Conservation (phyloP, 345 rosid species). For the Salix purpurea region DNA sequence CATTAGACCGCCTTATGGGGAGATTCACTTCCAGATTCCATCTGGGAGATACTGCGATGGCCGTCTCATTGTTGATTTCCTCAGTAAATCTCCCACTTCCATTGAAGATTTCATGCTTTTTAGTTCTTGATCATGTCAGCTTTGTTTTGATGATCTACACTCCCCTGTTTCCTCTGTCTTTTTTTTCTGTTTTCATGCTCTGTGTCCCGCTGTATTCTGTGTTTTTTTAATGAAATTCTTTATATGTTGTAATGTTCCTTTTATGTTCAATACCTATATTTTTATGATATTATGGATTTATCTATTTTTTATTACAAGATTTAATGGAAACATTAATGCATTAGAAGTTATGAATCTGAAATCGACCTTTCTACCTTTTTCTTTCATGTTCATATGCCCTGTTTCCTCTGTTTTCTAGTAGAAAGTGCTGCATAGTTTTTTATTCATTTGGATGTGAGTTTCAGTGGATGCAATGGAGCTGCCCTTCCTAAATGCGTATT, state of each 20-base stretch:
- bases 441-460: not conserved
- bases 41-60: conserved; percentile 89
- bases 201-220: not conserved
- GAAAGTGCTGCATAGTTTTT: not conserved
- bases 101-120: not conserved
- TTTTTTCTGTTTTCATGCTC: not conserved
- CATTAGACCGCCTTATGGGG: conserved; percentile 63
- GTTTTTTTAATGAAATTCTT: not conserved
- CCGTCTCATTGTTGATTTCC: conserved; percentile 69
- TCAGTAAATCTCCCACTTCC: conserved; percentile 39
- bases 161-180: not conserved
- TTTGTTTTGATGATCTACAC: not conserved
- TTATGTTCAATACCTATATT: not conserved
- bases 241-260: not conserved
- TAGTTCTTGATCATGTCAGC: not conserved
- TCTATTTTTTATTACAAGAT: not conserved
- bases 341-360: not conserved
- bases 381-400: not conserved
- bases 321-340: not conserved
- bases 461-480: conserved; percentile 95
- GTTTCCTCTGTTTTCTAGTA: conserved; percentile 16
- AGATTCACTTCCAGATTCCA: conserved; percentile 52
- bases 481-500: conserved; percentile 79
- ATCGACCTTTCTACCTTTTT: not conserved
- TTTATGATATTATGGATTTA: not conserved